phyloP scores from a whole-genome alignment of 768 basidiomycete species.

The Strobilomyces confusus region DNA sequence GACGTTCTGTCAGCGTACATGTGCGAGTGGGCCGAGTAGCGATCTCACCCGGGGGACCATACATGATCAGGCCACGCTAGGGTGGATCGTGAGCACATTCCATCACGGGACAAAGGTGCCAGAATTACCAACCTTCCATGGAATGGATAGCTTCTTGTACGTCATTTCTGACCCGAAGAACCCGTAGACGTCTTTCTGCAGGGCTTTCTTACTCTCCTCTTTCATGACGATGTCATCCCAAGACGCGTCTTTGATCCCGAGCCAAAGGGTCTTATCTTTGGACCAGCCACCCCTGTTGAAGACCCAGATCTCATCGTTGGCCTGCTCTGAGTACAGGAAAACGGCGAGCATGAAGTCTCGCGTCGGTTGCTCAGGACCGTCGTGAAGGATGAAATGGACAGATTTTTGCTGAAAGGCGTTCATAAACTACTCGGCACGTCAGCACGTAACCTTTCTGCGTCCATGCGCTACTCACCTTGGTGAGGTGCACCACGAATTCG shows the following conservation, averaged over 20 bases:
- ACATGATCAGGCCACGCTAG: slow-evolving; percentile 78
- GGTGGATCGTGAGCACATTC: not conserved
- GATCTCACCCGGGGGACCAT: slow-evolving; percentile 67
- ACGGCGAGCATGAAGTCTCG: slow-evolving; percentile 50
- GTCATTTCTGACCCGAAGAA: slow-evolving; percentile 75
- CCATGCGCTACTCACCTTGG: slow-evolving; percentile 37
- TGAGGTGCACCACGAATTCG: slow-evolving; percentile 52
- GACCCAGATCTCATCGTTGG: slow-evolving; percentile 74
- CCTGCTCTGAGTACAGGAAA: slow-evolving; percentile 48
- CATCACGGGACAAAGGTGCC: not conserved
- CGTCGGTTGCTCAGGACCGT: slow-evolving; percentile 51
- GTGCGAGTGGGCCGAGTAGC: not conserved
- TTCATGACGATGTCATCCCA: slow-evolving; percentile 77
- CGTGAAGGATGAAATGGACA: slow-evolving; percentile 53
- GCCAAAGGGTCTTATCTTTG: slow-evolving; percentile 61
- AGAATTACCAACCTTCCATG: slow-evolving; percentile 64
- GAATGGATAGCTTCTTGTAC: slow-evolving; percentile 71
- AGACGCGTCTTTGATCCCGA: slow-evolving; percentile 55
- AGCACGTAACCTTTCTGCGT: not conserved
- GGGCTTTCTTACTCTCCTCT: slow-evolving; percentile 56
- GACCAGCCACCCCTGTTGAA: slow-evolving; percentile 69
- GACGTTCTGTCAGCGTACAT: not conserved
- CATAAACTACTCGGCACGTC: slow-evolving; percentile 28
- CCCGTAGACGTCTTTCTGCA: slow-evolving; percentile 73
- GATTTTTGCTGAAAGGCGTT: slow-evolving; percentile 19